phyloP scores from a whole-genome alignment of 331 rosid species.

The Pyrus hybrid region DNA sequence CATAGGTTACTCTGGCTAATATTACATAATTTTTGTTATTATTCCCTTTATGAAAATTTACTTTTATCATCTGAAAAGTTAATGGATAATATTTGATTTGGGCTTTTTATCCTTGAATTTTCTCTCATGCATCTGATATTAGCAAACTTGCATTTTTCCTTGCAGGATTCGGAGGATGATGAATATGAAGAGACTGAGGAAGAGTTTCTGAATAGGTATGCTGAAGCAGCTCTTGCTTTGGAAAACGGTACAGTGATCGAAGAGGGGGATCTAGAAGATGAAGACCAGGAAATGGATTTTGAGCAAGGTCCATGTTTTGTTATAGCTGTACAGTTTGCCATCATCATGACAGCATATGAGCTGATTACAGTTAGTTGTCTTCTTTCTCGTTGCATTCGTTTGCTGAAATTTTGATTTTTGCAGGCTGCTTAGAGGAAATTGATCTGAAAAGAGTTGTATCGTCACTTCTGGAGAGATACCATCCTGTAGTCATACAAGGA shows the following conservation, averaged over 20 bases:
- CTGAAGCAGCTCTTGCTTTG: constrained; percentile 71
- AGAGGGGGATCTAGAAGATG: constrained; percentile 69
- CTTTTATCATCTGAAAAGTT: background rate
- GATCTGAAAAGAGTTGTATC: constrained; percentile 38
- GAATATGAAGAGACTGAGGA: constrained; percentile 80
- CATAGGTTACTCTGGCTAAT: background rate
- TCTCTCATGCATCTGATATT: constrained; percentile 1
- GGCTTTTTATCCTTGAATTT: constrained; percentile 8
- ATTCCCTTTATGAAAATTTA: background rate
- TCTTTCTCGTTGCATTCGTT: background rate
- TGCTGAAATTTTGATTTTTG: constrained; percentile 10
- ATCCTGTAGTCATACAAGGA: constrained; percentile 40
- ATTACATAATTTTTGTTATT: background rate
- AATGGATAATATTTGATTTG: background rate
- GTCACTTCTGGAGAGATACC: constrained; percentile 48
- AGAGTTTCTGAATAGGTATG: constrained; percentile 74
- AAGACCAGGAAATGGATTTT: constrained; percentile 48
- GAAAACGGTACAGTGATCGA: constrained; percentile 61
- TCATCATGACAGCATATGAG: background rate
- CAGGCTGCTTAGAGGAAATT: constrained; percentile 55
- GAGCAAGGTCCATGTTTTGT: background rate
- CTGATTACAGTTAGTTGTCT: background rate
- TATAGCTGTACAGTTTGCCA: background rate
- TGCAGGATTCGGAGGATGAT: constrained; percentile 71
- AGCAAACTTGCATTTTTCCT: background rate